These are phyloP conservation scores for Trichosporon asahii DNA, from an alignment of 1,284 basidiomycete genomes.

Conservation along the genomic window DNA sequence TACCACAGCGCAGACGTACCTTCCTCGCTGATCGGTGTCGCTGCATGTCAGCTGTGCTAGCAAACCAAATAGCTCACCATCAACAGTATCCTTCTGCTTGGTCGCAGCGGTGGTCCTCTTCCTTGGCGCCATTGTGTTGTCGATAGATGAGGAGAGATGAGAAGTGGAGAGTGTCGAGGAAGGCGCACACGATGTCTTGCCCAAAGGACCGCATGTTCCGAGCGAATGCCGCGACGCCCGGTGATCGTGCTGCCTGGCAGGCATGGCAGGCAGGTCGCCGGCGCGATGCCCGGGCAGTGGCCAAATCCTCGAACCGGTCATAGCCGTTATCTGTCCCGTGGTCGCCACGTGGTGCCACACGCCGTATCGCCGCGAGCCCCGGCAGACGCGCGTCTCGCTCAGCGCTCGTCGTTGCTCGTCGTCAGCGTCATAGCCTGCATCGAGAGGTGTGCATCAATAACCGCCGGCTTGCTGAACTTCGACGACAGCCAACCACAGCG, in stretches of 20 bases:
- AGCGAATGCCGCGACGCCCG: background rate
- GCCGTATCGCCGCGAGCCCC: background rate
- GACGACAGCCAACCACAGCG: background rate
- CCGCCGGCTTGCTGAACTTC: background rate
- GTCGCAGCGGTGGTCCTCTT: background rate
- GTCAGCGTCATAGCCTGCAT: conserved; percentile 12
- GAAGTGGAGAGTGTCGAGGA: background rate
- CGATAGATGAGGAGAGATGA: background rate
- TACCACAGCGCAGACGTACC: conserved; percentile 24
- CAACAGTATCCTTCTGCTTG: conserved; percentile 11
- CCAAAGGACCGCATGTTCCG: background rate
- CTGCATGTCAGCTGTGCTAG: conserved; percentile 15
- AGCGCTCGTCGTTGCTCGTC: background rate
- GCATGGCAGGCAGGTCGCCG: too few species aligned
- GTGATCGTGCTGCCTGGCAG: too few species aligned
- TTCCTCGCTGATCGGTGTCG: conserved; percentile 25
- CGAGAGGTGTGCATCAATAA: background rate
- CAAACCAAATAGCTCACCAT: conserved; percentile 15
- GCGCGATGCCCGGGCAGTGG: too few species aligned
- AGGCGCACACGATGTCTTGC: background rate
- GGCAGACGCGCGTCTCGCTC: conserved; percentile 9
- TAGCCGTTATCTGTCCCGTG: conserved; percentile 3
- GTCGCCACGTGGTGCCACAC: conserved; percentile 7
- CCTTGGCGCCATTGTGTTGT: conserved; percentile 11
- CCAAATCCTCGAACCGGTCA: background rate